Percentiles rank a stretch among this genome's conserved stretches.
Conservation (phyloP, 1,284 basidiomycete species). For the Volvariella volvacea region DNA sequence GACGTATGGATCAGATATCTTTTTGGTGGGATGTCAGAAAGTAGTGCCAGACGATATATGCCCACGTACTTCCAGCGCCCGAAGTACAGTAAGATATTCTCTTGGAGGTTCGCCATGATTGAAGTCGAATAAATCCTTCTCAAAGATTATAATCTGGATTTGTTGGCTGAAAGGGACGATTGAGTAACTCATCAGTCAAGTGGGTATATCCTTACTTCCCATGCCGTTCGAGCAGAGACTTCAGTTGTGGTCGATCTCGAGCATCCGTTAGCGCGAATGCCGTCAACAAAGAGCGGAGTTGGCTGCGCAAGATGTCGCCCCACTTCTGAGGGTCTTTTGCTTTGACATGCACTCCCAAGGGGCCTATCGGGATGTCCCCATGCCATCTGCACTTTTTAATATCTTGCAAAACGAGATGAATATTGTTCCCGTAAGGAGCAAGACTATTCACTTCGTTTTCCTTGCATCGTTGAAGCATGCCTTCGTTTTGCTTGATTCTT, state of each 20-base stretch:
- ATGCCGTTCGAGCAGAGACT: conserved; percentile 47
- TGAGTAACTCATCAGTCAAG: background rate
- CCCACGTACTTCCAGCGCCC: conserved; percentile 70
- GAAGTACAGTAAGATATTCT: conserved; percentile 68
- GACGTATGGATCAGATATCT: conserved; percentile 76
- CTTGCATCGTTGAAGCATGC: conserved; percentile 39
- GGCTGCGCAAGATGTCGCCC: conserved; percentile 58
- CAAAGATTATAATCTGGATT: conserved; percentile 54
- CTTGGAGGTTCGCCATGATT: conserved; percentile 57
- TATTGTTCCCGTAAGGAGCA: conserved; percentile 58
- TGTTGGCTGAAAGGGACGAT: conserved; percentile 22
- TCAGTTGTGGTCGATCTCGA: conserved; percentile 60
- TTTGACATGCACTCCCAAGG: conserved; percentile 78
- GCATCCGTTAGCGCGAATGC: conserved; percentile 77
- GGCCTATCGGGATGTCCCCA: conserved; percentile 76
- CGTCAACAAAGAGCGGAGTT: conserved; percentile 59
- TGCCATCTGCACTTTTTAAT: conserved; percentile 59
- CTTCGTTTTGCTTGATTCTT: conserved; percentile 35
- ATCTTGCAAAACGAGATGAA: conserved; percentile 49
- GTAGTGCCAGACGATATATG: conserved; percentile 1
- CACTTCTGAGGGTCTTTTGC: conserved; percentile 66
- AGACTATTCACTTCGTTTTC: conserved; percentile 48
- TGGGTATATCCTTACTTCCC: conserved; percentile 44
- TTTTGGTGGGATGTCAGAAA: background rate
- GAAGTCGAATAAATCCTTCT: conserved; percentile 76